Conservation (phyloP, 306 rosid genomes). For the Gastrolobium bilobum region DNA sequence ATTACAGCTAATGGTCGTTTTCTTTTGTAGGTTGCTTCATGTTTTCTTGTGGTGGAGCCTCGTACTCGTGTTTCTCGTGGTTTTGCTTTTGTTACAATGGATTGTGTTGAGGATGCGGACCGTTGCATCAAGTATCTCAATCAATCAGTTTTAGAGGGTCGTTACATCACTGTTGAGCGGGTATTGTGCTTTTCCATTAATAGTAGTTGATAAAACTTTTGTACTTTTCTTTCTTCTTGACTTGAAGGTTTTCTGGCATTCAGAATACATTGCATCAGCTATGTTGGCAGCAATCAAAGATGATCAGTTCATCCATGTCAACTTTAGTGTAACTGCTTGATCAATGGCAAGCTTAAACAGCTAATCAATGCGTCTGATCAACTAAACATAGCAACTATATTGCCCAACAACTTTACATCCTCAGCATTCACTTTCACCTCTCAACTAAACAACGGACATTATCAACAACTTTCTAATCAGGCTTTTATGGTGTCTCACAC, state of each 20-base stretch:
- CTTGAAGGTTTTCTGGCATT: slow-evolving; percentile 91
- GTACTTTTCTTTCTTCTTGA: slow-evolving; percentile 62
- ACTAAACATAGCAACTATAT: slow-evolving; percentile 92
- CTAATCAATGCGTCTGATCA: slow-evolving; percentile 84
- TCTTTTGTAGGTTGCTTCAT: slow-evolving; percentile 74
- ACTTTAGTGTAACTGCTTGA: slow-evolving; percentile 92
- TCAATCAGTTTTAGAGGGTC: slow-evolving; percentile 86
- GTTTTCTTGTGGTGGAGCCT: slow-evolving; percentile 89
- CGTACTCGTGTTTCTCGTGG: slow-evolving; percentile 85
- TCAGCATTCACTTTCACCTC: slow-evolving; percentile 90
- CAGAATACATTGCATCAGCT: slow-evolving; percentile 92
- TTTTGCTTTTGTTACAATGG: slow-evolving; percentile 90
- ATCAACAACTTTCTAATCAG: slow-evolving; percentile 87
- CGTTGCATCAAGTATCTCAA: slow-evolving; percentile 83
- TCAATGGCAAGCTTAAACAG: slow-evolving; percentile 92
- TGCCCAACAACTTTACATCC: slow-evolving; percentile 86
- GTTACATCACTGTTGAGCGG: slow-evolving; percentile 85
- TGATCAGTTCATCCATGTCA: slow-evolving; percentile 89
- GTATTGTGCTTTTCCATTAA: slow-evolving; percentile 55
- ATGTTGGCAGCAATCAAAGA: slow-evolving; percentile 94
- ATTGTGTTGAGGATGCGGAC: slow-evolving; percentile 68
- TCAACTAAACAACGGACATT: slow-evolving; percentile 94
- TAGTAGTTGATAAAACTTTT: slow-evolving; percentile 39
- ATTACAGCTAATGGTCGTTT: background rate
- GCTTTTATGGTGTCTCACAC: slow-evolving; percentile 81